Evolutionary conservation across 1,284 basidiomycete genomes (phyloP).

Genomic region (Rugosomyces carneus): DNA sequence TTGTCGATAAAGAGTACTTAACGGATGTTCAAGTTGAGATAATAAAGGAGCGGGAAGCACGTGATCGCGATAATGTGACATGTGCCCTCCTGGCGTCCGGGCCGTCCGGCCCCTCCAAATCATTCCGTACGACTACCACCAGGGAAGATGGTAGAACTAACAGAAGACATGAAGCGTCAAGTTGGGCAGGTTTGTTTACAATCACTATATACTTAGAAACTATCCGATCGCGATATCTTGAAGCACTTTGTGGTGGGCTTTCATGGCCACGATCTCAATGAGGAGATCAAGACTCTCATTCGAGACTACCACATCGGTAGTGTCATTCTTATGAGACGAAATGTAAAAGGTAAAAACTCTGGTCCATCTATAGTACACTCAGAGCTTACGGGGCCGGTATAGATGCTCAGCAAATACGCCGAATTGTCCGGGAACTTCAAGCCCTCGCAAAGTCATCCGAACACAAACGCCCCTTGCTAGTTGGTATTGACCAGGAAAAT

Average conservation of each 20-base stretch:
- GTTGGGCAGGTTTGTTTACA: conserved; percentile 45
- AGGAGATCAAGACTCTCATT: conserved; percentile 53
- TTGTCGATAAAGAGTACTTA: background rate
- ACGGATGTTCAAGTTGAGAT: too few relatives aligned
- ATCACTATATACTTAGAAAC: background rate
- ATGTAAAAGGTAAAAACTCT: conserved; percentile 42
- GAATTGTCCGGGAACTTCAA: conserved; percentile 45
- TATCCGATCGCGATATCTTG: background rate
- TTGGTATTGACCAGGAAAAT: conserved; percentile 70
- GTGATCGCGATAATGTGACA: too few relatives aligned
- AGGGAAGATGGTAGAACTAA: conserved; percentile 19
- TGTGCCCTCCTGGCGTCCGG: too few relatives aligned
- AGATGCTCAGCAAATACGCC: conserved; percentile 48
- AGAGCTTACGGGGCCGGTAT: background rate
- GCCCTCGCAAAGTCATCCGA: conserved; percentile 48
- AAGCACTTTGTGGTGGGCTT: conserved; percentile 71
- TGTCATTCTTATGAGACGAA: conserved; percentile 65
- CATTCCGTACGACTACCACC: too few relatives aligned
- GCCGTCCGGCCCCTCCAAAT: too few relatives aligned
- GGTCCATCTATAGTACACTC: background rate
- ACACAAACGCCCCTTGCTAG: conserved; percentile 50
- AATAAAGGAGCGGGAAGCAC: too few relatives aligned
- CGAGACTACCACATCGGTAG: conserved; percentile 57
- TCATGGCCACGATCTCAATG: conserved; percentile 46
- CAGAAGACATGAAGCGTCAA: conserved; percentile 38